A percentile compares a stretch with the other conserved stretches of the same genome.
These are phyloP conservation scores for Penicillium pancosmium DNA, from an alignment of 495 filamentous ascomycete species.

Conservation along the genomic window DNA sequence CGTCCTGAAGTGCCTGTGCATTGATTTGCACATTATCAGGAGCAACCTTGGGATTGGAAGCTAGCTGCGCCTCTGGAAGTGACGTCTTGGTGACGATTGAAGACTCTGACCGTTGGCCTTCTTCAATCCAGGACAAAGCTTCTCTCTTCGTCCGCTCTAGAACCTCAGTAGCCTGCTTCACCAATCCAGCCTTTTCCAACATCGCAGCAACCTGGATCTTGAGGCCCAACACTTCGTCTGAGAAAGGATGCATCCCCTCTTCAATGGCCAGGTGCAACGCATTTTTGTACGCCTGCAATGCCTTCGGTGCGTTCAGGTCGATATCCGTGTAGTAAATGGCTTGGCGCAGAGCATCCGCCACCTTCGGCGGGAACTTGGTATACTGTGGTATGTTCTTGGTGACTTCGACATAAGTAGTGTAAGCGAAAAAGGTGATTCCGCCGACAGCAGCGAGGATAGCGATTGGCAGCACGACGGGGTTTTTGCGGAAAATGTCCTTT, in stretches of 20 bases:
- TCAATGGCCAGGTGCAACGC: constrained; percentile 72
- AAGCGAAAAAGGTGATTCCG: constrained; percentile 35
- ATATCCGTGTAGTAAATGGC: constrained; percentile 86
- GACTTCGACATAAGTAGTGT: constrained; percentile 64
- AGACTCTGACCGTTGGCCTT: constrained; percentile 47
- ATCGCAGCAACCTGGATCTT: constrained; percentile 78
- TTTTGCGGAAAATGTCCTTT: constrained; percentile 51
- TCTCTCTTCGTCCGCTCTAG: constrained; percentile 63
- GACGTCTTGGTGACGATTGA: constrained; percentile 27
- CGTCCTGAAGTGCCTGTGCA: constrained; percentile 31
- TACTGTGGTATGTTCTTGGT: constrained; percentile 65
- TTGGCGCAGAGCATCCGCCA: constrained; percentile 79
- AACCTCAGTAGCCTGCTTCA: constrained; percentile 67
- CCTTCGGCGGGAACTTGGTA: constrained; percentile 75
- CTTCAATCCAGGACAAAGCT: constrained; percentile 55
- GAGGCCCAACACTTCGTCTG: constrained; percentile 86
- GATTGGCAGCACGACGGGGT: constrained; percentile 46
- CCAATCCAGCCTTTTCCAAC: constrained; percentile 72
- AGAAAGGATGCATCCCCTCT: constrained; percentile 79
- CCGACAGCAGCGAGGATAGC: constrained; percentile 54
- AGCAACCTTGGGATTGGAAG: constrained; percentile 16
- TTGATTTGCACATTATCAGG: constrained; percentile 29
- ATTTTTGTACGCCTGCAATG: constrained; percentile 77
- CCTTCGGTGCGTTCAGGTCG: constrained; percentile 66
- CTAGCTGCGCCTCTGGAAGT: constrained; percentile 23